A percentile compares a stretch with the other conserved stretches of the same genome.
Evolutionary conservation across 2,329 filamentous ascomycete genomes (phyloP).

Genomic region (Paramyrothecium sp.): DNA sequence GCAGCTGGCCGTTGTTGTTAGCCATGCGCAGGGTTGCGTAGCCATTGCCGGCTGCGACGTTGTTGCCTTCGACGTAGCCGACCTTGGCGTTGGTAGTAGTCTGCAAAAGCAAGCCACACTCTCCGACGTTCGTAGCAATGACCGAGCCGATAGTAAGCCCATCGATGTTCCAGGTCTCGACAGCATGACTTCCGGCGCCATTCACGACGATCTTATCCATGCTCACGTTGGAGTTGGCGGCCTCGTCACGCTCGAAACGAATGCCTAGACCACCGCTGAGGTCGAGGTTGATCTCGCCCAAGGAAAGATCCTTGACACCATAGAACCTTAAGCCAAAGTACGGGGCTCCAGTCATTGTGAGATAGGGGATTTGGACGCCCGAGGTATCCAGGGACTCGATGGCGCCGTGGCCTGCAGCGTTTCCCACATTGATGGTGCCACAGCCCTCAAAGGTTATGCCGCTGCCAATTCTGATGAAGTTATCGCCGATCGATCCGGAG

Average conservation of each 20-base stretch:
- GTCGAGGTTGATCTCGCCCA: slow-evolving; percentile 1
- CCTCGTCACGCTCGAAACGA: slow-evolving; percentile 1
- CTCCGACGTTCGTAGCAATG: neutral
- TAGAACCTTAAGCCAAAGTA: neutral
- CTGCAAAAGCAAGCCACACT: neutral
- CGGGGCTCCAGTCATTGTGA: slow-evolving; percentile 1
- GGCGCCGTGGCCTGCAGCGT: neutral
- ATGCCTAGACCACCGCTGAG: slow-evolving; percentile 1
- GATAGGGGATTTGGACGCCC: neutral
- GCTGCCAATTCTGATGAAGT: neutral
- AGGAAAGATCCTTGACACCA: neutral
- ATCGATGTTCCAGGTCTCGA: slow-evolving; percentile 1
- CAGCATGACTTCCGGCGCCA: neutral
- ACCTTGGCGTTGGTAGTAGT: neutral
- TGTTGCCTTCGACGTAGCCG: slow-evolving; percentile 1
- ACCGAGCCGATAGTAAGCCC: slow-evolving; percentile 1
- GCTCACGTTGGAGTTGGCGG: neutral
- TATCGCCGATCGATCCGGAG: neutral
- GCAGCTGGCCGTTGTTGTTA: slow-evolving; percentile 2
- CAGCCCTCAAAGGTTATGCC: slow-evolving; percentile 1
- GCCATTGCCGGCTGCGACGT: neutral
- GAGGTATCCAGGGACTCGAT: neutral
- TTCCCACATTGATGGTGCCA: neutral
- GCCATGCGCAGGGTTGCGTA: neutral
- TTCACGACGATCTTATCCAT: neutral